Base-by-base conservation (phyloP, 176 grass and related monocot species). In the Oryza brachyantha region DNA sequence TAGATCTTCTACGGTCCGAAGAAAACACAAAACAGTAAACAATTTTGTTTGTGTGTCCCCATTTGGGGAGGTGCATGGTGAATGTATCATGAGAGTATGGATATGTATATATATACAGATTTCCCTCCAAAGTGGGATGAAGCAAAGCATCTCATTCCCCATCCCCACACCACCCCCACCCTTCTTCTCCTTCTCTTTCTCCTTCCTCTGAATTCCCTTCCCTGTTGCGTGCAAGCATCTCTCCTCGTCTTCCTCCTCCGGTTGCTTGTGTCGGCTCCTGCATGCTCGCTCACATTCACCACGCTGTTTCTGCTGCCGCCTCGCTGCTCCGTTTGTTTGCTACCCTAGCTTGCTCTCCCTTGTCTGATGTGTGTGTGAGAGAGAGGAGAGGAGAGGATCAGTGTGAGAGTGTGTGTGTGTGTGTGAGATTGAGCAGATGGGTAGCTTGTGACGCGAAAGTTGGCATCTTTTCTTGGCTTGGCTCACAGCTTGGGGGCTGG, bases 91-190 rank as follows among this genome's bases (percentile, higher is more conserved):
- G 19, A 34, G 3, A 52, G 8, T 46, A 60, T 63, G 74, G 50
- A 78, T 21, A 61, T 24, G 2, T 2, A 36, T 17, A 65, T 17
- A 65, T 10, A 21, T 16, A 16, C 9, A 17, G 65, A 74, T 93
- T 89, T 93, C 80, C 84, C 70, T 87, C 76, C 86, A 76, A 87
- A 91, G 86, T 67, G 67, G 78, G 70, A 40, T 75, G 75, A 91
- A 91, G 89, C 89, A 91, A 91, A 82, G 89, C 86, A 94, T 94
- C 92, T 72, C 63, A 87, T 94, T 84, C 88, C 66, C 66, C 37
- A 81, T 46, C 77, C 66, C 52, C 60, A 66, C 35, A 12, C 42
- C 31, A 27, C 58, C 35, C 19, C 42, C 31, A 27, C 58, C 29
- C 68, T 17, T 4, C 66, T 19, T 10, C 4, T 24, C 5, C 2